Evolutionary conservation across 2,329 filamentous ascomycete species (phyloP), one percentile per base, ranked within the genome.

Genomic region (Fusarium fujikuroi): DNA sequence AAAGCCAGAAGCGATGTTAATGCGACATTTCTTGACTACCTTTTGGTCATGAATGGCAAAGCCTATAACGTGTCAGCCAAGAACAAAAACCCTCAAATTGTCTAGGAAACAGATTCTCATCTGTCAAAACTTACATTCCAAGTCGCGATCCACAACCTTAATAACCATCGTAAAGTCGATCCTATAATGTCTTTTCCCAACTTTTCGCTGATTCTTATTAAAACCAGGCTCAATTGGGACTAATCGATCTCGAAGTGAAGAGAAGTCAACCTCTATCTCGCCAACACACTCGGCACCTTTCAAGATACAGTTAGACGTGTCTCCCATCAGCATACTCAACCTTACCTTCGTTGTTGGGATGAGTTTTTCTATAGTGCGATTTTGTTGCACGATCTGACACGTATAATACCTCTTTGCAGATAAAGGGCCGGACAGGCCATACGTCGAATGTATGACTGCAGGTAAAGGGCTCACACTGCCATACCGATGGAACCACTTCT

Each of bases 191-290:
- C 8, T 44, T n/a, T n/a, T n/a, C 8, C 11, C 60, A 44, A 47
- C 0, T 2, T 12, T 58, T 14, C 8, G 25, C 2, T 3, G 0
- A 2, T n/a, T 11, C 0, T 1, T 3, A 15, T 58, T 18, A 0
- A 57, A 0, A 23, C 0, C 5, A n/a, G 63, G 63, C 10, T 50
- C 49, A 3, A 49, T 18, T 10, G 59, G 47, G 4, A 15, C n/a
- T 25, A 65, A n/a, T 1, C 6, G 11, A 4, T 43, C 32, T 12
- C 32, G 43, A 21, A 64, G 60, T 7, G 37, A 42, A n/a, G 60
- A 43, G 30, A 58, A 66, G 23, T 66, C 63, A 0, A 65, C 50
- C 7, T 18, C 63, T 1, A 66, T 36, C 2, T 40, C 43, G 3
- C 60, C 50, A 2, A 57, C 63, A 10, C 7, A 34, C 19, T 66